A percentile compares a stretch with the other conserved stretches of the same genome.
These are phyloP conservation scores for Macaranga tanarius DNA, from an alignment of 441 rosid genomes.

Conservation along the genomic window DNA sequence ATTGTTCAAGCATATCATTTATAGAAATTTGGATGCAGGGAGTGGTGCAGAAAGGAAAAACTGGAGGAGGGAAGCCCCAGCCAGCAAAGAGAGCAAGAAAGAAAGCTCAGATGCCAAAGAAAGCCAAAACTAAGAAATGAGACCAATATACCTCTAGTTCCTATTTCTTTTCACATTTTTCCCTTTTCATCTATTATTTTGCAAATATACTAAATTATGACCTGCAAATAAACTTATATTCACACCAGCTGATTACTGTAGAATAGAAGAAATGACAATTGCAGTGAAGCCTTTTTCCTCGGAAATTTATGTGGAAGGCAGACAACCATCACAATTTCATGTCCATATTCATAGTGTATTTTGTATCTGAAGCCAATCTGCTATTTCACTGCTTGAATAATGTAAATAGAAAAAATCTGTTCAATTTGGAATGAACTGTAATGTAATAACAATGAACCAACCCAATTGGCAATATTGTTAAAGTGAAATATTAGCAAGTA, in stretches of 20 bases:
- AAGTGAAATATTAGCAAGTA: not conserved
- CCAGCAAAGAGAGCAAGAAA: constrained; percentile 57
- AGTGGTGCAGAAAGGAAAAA: constrained; percentile 43
- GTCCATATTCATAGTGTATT: not conserved
- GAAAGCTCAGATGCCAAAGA: constrained; percentile 50
- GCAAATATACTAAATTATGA: constrained; percentile 5
- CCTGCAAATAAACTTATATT: not conserved
- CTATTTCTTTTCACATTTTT: not conserved
- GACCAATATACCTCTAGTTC: not conserved
- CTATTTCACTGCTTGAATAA: not conserved
- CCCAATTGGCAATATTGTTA: not conserved
- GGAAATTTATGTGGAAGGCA: not conserved
- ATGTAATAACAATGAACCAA: not conserved
- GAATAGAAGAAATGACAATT: not conserved
- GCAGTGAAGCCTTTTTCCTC: not conserved
- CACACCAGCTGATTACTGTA: not conserved
- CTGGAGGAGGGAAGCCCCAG: constrained; percentile 54
- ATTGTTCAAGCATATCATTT: constrained; percentile 1
- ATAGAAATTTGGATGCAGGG: constrained; percentile 40
- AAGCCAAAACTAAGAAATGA: constrained; percentile 61
- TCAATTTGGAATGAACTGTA: not conserved
- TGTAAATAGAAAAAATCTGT: not conserved
- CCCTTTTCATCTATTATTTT: not conserved
- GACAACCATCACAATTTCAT: not conserved
- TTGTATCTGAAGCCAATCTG: not conserved